phyloP scores from a whole-genome alignment of 2,329 filamentous ascomycete species.

The Ampelomyces quisqualis region DNA sequence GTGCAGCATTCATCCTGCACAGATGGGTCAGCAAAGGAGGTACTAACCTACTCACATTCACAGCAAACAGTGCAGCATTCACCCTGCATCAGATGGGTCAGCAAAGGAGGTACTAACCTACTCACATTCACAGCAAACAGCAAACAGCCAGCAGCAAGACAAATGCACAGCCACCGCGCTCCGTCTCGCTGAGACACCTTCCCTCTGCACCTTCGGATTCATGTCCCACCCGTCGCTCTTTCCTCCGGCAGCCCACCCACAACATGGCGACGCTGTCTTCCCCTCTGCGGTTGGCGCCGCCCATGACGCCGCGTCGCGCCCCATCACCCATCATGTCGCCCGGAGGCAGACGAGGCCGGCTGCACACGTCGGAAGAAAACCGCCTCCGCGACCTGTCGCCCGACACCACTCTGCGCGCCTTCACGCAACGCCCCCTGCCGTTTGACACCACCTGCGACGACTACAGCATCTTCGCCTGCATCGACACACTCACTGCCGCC shows the following conservation, averaged over 20 bases:
- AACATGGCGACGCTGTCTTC: conserved; percentile 33
- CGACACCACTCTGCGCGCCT: conserved; percentile 46
- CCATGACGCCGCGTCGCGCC: conserved; percentile 34
- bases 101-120: too few relatives aligned
- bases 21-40: too few relatives aligned
- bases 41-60: too few relatives aligned
- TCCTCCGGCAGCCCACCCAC: conserved; percentile 15
- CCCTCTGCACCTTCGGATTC: conserved; percentile 15
- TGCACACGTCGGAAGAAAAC: conserved; percentile 32
- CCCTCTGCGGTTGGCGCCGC: conserved; percentile 34
- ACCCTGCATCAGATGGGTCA: too few relatives aligned
- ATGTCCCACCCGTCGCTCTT: conserved; percentile 26
- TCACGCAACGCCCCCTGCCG: conserved; percentile 47
- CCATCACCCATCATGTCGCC: conserved; percentile 41
- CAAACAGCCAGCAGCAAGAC: too few relatives aligned
- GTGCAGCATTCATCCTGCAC: too few relatives aligned
- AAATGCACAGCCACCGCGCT: too few relatives aligned
- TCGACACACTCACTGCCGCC: conserved; percentile 62
- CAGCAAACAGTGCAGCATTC: too few relatives aligned
- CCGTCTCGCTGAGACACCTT: conserved; percentile 3
- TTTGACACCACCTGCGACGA: conserved; percentile 46
- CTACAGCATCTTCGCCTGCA: conserved; percentile 52
- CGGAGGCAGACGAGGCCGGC: conserved; percentile 28
- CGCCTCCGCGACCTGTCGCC: conserved; percentile 44
- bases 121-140: too few relatives aligned